phyloP scores from a whole-genome alignment of 495 filamentous ascomycete species.

The Sphaerosporella brunnea region DNA sequence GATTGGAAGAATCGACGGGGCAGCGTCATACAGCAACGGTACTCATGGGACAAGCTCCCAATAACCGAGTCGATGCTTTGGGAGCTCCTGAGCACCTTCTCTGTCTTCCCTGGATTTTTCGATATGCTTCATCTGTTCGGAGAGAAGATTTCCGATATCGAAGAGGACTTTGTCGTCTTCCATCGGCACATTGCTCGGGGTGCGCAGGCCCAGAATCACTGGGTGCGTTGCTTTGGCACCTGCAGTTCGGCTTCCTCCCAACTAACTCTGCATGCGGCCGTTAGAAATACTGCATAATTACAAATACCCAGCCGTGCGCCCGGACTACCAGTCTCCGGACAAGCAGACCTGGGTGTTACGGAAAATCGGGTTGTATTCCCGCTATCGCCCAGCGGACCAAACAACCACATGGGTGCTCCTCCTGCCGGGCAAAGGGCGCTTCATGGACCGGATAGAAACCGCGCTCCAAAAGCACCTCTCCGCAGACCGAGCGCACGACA shows the following conservation, averaged over 20 bases:
- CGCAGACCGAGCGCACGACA: conserved; percentile 8
- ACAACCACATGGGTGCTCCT: conserved; percentile 11
- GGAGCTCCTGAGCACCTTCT: conserved; percentile 4
- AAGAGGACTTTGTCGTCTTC: conserved; percentile 8
- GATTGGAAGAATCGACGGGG: no score
- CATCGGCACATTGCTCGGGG: conserved; percentile 7
- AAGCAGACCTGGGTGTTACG: conserved; percentile 8
- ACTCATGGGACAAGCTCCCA: no score
- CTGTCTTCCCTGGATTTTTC: conserved; percentile 9
- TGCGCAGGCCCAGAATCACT: no score
- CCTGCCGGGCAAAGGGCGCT: background rate
- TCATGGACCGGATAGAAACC: background rate
- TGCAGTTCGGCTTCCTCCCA: no score
- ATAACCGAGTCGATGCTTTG: background rate
- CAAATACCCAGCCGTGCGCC: no score
- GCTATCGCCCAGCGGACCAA: background rate
- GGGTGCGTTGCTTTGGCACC: no score
- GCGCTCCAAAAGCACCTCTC: background rate
- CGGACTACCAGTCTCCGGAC: no score
- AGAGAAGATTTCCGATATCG: conserved; percentile 5
- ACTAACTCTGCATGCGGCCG: no score
- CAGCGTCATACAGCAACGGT: no score
- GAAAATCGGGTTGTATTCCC: conserved; percentile 13
- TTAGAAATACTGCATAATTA: no score
- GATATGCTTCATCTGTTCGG: conserved; percentile 13